Conservation (phyloP, 2,329 filamentous ascomycete species). For the Pyricularia grisea region DNA sequence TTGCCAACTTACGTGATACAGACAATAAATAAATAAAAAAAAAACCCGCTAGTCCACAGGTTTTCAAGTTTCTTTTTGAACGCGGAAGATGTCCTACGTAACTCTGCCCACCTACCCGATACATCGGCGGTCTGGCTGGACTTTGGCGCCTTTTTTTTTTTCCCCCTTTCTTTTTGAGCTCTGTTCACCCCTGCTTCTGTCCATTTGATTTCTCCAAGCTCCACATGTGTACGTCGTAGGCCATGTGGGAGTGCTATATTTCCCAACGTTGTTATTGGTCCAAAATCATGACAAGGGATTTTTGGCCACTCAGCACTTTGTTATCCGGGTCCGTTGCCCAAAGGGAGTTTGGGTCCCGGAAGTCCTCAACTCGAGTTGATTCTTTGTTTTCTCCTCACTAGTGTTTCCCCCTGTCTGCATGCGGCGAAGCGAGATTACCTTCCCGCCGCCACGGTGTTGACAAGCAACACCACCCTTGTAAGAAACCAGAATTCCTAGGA, state of each 20-base stretch:
- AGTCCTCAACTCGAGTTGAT: background rate
- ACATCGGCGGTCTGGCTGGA: background rate
- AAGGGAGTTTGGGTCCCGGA: background rate
- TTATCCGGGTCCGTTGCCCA: background rate
- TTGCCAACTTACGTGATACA: background rate
- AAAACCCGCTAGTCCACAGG: background rate
- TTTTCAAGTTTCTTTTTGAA: background rate
- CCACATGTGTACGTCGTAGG: background rate
- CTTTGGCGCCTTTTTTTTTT: background rate
- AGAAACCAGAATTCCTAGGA: background rate
- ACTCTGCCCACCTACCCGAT: background rate
- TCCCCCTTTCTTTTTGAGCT: too few relatives aligned
- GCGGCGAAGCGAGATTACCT: constrained; percentile 23
- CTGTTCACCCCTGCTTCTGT: background rate
- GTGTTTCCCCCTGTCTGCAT: background rate
- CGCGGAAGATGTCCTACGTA: background rate
- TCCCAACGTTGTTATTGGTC: background rate
- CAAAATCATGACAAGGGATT: background rate
- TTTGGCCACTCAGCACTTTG: background rate
- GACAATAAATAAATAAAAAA: background rate
- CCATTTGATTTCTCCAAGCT: background rate
- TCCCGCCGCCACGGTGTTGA: constrained; percentile 19
- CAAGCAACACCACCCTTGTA: constrained; percentile 1
- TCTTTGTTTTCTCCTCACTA: background rate
- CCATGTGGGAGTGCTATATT: background rate